A percentile compares a stretch with the other conserved stretches of the same genome.
These are phyloP conservation scores for Paxillus rubicundulus DNA, from an alignment of 768 basidiomycete species.

Conservation along the genomic window DNA sequence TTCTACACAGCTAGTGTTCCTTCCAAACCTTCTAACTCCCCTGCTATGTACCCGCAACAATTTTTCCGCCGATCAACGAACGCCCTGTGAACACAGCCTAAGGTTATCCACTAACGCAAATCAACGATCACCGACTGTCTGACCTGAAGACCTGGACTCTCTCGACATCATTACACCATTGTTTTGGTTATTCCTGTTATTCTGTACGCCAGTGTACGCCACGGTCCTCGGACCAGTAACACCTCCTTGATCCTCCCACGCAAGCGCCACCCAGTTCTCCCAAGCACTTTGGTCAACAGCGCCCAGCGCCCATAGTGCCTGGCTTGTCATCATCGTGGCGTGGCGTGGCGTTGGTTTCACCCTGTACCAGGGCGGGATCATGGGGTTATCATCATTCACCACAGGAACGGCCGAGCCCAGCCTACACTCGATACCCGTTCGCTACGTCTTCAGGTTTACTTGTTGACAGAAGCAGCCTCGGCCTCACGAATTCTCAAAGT, in stretches of 20 bases:
- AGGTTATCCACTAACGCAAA: too few relatives aligned
- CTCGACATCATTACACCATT: too few relatives aligned
- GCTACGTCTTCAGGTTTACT: not conserved
- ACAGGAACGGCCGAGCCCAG: not conserved
- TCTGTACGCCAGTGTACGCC: too few relatives aligned
- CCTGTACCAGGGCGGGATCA: not conserved
- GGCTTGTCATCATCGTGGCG: not conserved
- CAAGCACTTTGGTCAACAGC: not conserved
- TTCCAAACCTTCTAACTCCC: too few relatives aligned
- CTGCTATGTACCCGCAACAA: too few relatives aligned
- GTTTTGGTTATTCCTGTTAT: too few relatives aligned
- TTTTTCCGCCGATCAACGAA: too few relatives aligned
- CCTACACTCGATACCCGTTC: slow-evolving; percentile 2
- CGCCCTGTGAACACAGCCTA: too few relatives aligned
- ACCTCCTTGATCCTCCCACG: not conserved
- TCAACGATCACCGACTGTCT: too few relatives aligned
- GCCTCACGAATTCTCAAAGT: not conserved
- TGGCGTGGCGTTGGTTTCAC: not conserved
- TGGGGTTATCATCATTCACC: not conserved
- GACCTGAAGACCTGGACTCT: too few relatives aligned
- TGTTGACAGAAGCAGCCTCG: not conserved
- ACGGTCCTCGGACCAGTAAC: too few relatives aligned
- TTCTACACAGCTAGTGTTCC: too few relatives aligned
- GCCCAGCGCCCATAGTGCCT: not conserved
- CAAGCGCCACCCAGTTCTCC: not conserved